Base-by-base conservation (phyloP, 1,139 yeast genomes). In the Kluyveromyces sp. region DNA sequence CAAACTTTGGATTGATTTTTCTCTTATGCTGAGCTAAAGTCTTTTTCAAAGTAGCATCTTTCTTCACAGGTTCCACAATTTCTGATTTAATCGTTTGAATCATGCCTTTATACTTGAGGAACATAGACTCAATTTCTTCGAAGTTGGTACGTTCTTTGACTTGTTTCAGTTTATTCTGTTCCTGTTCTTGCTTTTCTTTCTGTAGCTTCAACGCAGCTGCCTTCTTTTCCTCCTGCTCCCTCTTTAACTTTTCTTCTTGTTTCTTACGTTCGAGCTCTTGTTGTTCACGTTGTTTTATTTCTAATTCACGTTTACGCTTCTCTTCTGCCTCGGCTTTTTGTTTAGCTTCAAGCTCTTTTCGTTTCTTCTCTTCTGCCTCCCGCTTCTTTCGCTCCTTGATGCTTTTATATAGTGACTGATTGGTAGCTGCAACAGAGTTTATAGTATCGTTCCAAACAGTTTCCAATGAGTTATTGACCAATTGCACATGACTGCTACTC, bases 1-100 rank as follows among this genome's bases (percentile, higher is more conserved):
- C 97, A 54, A 94, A 79, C 58, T 83, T 84, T 4, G 96, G 95
- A 58, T 88, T 88, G 54, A 92, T 78, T 56, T 82, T 79, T 46
- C 97, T 72, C 60, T 83, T 83, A 46, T 74, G 73, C 10, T 71
- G 66, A 37, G 69, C 64, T 31, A 73, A 61, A 25, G 59, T 57
- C 32, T 68, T 69, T 48, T 72, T 73, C 30, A 68, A 53, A 55
- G 65, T 61, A 30, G 75, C 73, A 26, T 70, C 74, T 31, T 71
- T 68, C 48, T 79, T 68, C 5, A 82, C 74, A 35, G 70, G 72
- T 35, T 67, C 71, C 6, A 78, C 81, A 34, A 90, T 73, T 27
- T 74, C 70, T 1, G 57, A 53, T 57, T 88, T 86, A 50, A 88
- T 84, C 35, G 74, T 75, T 4, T 60, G 63, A 46, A 86, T 85